Conservation (phyloP, 805 yeast species). For the Brettanomyces bruxellensis region DNA sequence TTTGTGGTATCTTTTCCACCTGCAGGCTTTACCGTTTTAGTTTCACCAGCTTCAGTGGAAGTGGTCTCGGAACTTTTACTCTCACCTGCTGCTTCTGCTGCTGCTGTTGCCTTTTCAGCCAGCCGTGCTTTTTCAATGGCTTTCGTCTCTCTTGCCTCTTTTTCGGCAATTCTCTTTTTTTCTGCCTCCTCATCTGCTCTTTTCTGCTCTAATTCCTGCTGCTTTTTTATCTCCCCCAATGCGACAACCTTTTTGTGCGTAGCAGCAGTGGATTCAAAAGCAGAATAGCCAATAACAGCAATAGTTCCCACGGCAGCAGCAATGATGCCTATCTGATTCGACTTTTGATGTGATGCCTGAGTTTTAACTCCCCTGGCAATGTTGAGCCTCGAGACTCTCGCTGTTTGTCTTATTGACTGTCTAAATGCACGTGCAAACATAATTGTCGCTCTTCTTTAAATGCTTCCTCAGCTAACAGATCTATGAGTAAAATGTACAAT, state of each 20-base stretch:
- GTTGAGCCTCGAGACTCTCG: neutral
- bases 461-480: no score
- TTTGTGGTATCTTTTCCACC: conserved; percentile 11
- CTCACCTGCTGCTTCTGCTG: conserved; percentile 8
- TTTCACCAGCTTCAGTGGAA: conserved; percentile 1
- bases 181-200: neutral
- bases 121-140: neutral
- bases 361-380: neutral
- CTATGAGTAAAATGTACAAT: no score
- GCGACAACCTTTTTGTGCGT: neutral
- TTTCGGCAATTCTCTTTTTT: neutral
- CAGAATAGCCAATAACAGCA: conserved; percentile 3
- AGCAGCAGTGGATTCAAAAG: neutral
- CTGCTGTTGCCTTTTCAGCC: neutral
- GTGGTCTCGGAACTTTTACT: neutral
- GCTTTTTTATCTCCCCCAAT: neutral
- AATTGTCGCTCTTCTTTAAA: no score
- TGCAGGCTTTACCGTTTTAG: conserved; percentile 4
- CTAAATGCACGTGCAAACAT: neutral
- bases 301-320: conserved; percentile 4
- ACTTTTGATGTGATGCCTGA: neutral
- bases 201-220: neutral
- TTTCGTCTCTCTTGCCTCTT: neutral
- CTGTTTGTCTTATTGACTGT: neutral
- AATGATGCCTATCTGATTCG: neutral